phyloP scores from a whole-genome alignment of 164 flowering plant species.

The Magnolia officinalis region DNA sequence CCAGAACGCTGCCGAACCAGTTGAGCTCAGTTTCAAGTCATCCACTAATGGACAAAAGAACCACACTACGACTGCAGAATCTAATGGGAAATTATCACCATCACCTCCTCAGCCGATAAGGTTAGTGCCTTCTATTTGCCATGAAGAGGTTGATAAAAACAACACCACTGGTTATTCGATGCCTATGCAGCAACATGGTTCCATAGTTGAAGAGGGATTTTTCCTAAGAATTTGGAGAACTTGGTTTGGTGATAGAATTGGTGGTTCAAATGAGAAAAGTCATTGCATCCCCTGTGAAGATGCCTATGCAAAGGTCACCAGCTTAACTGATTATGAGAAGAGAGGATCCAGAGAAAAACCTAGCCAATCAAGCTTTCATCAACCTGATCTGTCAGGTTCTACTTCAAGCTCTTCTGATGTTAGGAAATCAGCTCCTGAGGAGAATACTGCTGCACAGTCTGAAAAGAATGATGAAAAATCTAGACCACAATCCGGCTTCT shows the following conservation, averaged over 20 bases:
- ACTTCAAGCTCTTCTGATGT: constrained; percentile 15
- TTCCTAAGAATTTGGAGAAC: constrained; percentile 34
- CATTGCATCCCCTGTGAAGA: not conserved
- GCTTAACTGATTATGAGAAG: constrained; percentile 8
- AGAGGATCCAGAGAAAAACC: constrained; percentile 8
- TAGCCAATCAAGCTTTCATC: constrained; percentile 12
- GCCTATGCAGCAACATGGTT: constrained; percentile 17
- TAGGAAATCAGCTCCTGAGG: constrained; percentile 14
- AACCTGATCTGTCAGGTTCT: constrained; percentile 11
- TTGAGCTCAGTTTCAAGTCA: not conserved
- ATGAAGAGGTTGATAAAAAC: constrained; percentile 9
- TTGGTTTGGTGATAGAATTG: constrained; percentile 31
- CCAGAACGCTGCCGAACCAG: not conserved
- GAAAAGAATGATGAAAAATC: constrained; percentile 20
- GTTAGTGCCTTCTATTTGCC: constrained; percentile 15
- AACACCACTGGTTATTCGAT: not conserved
- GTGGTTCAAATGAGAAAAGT: constrained; percentile 8
- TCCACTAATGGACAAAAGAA: constrained; percentile 8
- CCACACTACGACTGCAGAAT: constrained; percentile 8
- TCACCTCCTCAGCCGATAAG: constrained; percentile 7
- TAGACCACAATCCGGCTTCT: constrained; percentile 18
- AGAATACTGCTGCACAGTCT: constrained; percentile 5
- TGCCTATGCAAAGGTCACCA: not conserved
- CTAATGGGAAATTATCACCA: constrained; percentile 13
- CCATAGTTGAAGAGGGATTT: constrained; percentile 32